Base-by-base conservation (phyloP, 306 rosid species). In the Erythrophleum fordii region DNA sequence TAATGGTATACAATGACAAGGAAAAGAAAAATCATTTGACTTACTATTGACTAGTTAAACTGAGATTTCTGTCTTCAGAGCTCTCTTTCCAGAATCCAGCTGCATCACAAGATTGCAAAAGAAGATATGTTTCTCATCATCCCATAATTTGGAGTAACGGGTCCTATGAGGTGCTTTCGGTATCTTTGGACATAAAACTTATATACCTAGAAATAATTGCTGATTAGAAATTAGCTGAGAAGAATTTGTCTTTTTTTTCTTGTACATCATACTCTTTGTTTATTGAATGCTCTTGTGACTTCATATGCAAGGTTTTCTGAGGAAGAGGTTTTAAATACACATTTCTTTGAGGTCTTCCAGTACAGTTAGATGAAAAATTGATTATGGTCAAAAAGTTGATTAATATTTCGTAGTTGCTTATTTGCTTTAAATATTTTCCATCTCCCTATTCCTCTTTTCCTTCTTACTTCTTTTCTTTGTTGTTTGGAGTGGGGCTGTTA, bases 131-230 rank as follows among this genome's bases (percentile, higher is more conserved):
- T 77, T 87, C 81, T 61, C 86, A 55, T 72, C 91, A 44, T 83
- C 84, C 81, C 78, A 81, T 88, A 72, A 58, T 78, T 82, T 88
- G 86, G 87, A 78, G 86, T 74, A 81, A 83, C 89, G 69, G 69
- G 86, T 83, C 46, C 46, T 18, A 75, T 83, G 91, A 88, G 89
- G 89, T 86, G 88, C 89, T 83, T 85, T 80, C 87, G 59, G 85
- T 77, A 85, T 85, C 87, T 88, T 85, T 83, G 89, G 87, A 67
- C 78, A 85, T 83, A 65, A 85, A 81, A 80, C 55, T 78, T 81
- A 8, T 17, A 60, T 82, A 71, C 74, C 83, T 85, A 77, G 77
- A 66, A 85, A 53, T 85, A 48, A 77, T 85, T 82, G 70, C 42
- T 69, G 59, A 64, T 80, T 51, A 49, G 79, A 77, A n/a, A 51